Evolutionary conservation across 2,329 filamentous ascomycete genomes (phyloP).

Genomic region (Beauveria sp.): DNA sequence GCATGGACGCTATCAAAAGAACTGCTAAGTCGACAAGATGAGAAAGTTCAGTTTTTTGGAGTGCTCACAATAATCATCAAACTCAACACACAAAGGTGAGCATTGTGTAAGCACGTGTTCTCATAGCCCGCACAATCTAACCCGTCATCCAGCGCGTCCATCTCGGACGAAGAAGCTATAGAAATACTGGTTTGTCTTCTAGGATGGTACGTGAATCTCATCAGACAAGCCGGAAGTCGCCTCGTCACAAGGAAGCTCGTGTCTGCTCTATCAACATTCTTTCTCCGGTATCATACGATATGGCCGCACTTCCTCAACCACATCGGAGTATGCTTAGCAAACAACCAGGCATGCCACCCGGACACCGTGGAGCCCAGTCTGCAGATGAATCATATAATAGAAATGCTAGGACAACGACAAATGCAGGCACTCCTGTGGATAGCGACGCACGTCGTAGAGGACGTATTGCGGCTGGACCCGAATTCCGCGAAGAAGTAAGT

Average conservation of each 20-base stretch:
- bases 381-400: constrained; percentile 38
- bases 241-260: constrained; percentile 68
- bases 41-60: constrained; percentile 83
- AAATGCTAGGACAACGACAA: constrained; percentile 37
- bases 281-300: constrained; percentile 58
- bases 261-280: constrained; percentile 69
- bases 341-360: constrained; percentile 18
- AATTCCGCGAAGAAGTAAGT: constrained; percentile 49
- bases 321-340: constrained; percentile 46
- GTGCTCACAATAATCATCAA: constrained; percentile 91
- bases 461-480: constrained; percentile 51
- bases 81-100: constrained; percentile 79
- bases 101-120: not conserved
- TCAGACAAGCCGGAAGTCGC: constrained; percentile 42
- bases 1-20: constrained; percentile 83
- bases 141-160: constrained; percentile 29
- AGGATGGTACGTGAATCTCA: constrained; percentile 51
- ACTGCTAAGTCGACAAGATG: constrained; percentile 59
- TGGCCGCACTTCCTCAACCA: constrained; percentile 62
- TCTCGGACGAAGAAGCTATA: constrained; percentile 49
- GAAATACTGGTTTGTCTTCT: constrained; percentile 54
- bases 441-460: constrained; percentile 29
- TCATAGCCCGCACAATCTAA: not conserved
- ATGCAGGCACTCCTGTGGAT: constrained; percentile 59
- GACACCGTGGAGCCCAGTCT: constrained; percentile 21